These are phyloP conservation scores for Fusarium nisikadoi DNA, from an alignment of 2,329 filamentous ascomycete species.

Conservation along the genomic window DNA sequence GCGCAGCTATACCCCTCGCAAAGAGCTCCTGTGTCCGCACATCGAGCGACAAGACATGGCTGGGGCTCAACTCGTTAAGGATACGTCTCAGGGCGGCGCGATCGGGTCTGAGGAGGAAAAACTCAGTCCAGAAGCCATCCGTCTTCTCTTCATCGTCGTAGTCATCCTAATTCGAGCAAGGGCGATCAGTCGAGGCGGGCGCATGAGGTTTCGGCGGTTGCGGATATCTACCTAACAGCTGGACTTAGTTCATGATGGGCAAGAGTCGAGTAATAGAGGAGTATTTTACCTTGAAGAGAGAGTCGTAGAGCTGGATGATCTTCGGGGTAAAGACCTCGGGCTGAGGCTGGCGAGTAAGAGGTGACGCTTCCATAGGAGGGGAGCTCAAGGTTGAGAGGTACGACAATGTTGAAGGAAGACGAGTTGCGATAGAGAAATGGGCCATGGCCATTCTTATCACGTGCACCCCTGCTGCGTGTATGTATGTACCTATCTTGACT, in stretches of 20 bases:
- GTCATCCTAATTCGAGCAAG: constrained; percentile 61
- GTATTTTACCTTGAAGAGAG: constrained; percentile 79
- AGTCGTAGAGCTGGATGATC: constrained; percentile 88
- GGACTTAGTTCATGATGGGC: constrained; percentile 30
- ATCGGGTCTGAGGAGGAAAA: constrained; percentile 91
- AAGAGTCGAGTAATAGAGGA: no score
- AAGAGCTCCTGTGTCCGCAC: constrained; percentile 84
- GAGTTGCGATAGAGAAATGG: constrained; percentile 35
- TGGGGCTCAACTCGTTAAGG: constrained; percentile 75
- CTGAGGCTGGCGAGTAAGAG: constrained; percentile 89
- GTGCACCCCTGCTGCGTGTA: constrained; percentile 13
- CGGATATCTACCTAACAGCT: constrained; percentile 42
- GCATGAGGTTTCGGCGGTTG: constrained; percentile 24
- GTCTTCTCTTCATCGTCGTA: constrained; percentile 75
- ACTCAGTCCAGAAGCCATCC: constrained; percentile 95
- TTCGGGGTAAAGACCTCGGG: constrained; percentile 95
- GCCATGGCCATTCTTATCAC: constrained; percentile 20
- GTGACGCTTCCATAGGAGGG: constrained; percentile 82
- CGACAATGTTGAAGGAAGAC: constrained; percentile 23
- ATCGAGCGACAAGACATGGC: constrained; percentile 81
- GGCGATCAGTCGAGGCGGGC: constrained; percentile 46
- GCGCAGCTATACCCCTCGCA: constrained; percentile 73
- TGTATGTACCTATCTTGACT: neutral
- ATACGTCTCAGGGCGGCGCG: constrained; percentile 72
- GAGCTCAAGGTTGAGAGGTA: constrained; percentile 17